A percentile compares a stretch with the other conserved stretches of the same genome.
These are phyloP conservation scores for Malus sylvestris DNA, from an alignment of 306 rosid species.

Conservation along the genomic window DNA sequence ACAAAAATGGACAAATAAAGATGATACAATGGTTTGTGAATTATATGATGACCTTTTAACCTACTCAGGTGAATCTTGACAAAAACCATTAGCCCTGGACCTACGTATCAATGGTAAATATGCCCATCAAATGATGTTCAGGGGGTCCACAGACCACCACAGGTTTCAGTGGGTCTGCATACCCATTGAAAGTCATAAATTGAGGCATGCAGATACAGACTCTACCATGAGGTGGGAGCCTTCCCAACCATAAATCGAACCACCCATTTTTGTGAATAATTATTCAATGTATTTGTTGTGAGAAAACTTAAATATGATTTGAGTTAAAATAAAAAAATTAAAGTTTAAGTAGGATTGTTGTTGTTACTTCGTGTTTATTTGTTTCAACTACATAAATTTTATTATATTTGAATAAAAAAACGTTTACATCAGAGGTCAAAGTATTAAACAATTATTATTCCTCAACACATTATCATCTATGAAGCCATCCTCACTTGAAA, in stretches of 20 bases:
- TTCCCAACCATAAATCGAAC: neutral
- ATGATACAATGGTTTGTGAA: neutral
- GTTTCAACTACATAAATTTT: too few species aligned
- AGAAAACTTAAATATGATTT: too few species aligned
- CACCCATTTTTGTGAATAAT: neutral
- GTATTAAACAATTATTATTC: too few species aligned
- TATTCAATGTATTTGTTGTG: neutral
- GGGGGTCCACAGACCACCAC: too few species aligned
- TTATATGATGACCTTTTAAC: neutral
- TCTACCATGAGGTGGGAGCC: neutral
- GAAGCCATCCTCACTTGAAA: too few species aligned
- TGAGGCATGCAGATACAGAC: neutral
- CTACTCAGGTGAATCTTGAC: neutral
- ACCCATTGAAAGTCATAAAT: neutral
- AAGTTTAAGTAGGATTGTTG: too few species aligned
- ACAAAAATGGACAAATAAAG: slow-evolving; percentile 19
- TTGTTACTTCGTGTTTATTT: too few species aligned
- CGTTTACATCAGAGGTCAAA: too few species aligned
- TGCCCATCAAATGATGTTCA: neutral
- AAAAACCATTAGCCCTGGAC: neutral
- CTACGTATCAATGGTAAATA: neutral
- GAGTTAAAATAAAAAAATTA: too few species aligned
- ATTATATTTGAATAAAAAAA: too few species aligned
- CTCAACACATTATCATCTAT: too few species aligned
- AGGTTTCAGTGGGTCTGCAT: neutral